Evolutionary conservation across 208 protist species (phyloP).

Genomic region (Novymonas esmeraldas): DNA sequence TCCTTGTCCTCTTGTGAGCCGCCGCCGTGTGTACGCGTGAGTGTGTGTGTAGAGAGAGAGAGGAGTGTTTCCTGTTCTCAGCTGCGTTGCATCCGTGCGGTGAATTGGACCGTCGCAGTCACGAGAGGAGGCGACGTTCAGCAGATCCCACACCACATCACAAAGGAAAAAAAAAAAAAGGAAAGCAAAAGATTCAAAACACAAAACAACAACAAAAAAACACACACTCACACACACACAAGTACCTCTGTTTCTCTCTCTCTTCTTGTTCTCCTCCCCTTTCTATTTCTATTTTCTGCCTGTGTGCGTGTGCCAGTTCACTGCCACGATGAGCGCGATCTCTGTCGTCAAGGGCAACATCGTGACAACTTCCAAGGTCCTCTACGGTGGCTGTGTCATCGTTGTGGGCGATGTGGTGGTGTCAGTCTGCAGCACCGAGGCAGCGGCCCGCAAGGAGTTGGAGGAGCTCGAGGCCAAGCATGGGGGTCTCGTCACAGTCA

Average conservation of each 20-base stretch:
- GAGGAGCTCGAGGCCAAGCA: constrained; percentile 12
- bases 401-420: constrained; percentile 46
- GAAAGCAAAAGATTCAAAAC: too few relatives aligned
- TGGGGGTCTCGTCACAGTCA: constrained; percentile 10
- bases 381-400: constrained; percentile 61
- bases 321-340: constrained; percentile 17
- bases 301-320: too few relatives aligned
- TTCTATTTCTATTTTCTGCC: not conserved
- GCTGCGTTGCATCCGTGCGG: too few relatives aligned
- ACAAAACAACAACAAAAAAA: too few relatives aligned
- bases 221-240: not conserved
- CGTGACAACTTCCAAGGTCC: constrained; percentile 55
- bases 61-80: too few relatives aligned
- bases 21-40: too few relatives aligned
- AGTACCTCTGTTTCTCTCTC: not conserved
- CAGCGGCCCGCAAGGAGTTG: constrained; percentile 28
- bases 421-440: constrained; percentile 29
- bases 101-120: too few relatives aligned
- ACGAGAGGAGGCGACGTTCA: too few relatives aligned
- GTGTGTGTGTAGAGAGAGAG: too few relatives aligned
- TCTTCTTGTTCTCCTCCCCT: not conserved
- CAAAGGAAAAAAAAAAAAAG: too few relatives aligned
- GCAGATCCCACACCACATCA: too few relatives aligned
- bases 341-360: constrained; percentile 68
- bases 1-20: not conserved